Evolutionary conservation across 768 basidiomycete genomes (phyloP).

Genomic region (Dendrothele bispora): DNA sequence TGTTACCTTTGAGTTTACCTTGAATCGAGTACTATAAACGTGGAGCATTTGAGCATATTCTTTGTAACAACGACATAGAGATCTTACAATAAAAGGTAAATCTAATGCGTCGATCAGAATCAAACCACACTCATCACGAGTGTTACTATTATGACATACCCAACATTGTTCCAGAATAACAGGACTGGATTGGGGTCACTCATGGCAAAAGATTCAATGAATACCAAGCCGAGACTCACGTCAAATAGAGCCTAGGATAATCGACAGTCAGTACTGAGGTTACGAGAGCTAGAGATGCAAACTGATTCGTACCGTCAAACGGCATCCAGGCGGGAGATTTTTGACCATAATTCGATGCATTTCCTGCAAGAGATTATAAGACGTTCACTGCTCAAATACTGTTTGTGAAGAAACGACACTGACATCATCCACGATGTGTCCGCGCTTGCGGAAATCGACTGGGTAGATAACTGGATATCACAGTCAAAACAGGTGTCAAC

Average conservation of each 20-base stretch:
- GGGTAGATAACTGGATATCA: background rate
- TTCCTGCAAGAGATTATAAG: constrained; percentile 37
- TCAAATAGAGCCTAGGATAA: constrained; percentile 80
- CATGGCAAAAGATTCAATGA: constrained; percentile 1
- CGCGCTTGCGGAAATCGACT: constrained; percentile 53
- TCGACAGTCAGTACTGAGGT: too few species aligned
- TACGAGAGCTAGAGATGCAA: too few species aligned
- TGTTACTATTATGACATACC: constrained; percentile 44
- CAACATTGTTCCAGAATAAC: constrained; percentile 87
- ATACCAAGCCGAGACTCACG: constrained; percentile 55
- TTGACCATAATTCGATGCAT: constrained; percentile 83
- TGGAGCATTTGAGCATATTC: background rate
- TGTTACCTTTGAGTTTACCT: constrained; percentile 94
- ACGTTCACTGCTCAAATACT: constrained; percentile 2
- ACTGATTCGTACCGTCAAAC: too few species aligned
- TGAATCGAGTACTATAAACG: constrained; percentile 85
- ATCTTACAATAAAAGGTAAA: constrained; percentile 67
- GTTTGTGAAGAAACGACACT: constrained; percentile 22
- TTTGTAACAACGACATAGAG: constrained; percentile 1
- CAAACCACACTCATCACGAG: background rate
- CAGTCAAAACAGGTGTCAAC: background rate
- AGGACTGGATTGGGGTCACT: constrained; percentile 51
- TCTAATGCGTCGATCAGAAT: constrained; percentile 43
- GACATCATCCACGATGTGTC: constrained; percentile 91
- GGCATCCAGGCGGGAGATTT: constrained; percentile 81